A percentile compares a stretch with the other conserved stretches of the same genome.
Evolutionary conservation across 2,329 filamentous ascomycete genomes (phyloP).

Genomic region (Ophiocordyceps robertsii): DNA sequence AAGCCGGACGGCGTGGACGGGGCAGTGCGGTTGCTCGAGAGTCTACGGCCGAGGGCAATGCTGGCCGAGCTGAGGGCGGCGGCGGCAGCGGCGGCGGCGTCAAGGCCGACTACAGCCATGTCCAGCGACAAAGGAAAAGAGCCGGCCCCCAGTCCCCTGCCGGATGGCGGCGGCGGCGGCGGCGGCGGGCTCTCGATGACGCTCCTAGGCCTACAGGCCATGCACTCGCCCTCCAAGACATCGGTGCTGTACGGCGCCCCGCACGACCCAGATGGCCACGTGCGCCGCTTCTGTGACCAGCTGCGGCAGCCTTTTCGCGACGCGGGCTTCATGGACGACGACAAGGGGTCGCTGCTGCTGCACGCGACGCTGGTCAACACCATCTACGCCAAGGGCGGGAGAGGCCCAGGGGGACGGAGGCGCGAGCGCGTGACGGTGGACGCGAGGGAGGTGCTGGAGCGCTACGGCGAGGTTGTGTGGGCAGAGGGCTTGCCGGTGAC

Average conservation of each 20-base stretch:
- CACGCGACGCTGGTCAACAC: conserved; percentile 85
- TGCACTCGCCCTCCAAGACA: conserved; percentile 43
- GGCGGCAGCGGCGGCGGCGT: conserved; percentile 6
- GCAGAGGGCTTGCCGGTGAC: conserved; percentile 54
- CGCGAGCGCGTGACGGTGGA: conserved; percentile 35
- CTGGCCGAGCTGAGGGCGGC: conserved; percentile 16
- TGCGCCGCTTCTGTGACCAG: conserved; percentile 44
- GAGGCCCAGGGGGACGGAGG: conserved; percentile 14
- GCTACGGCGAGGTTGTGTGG: conserved; percentile 57
- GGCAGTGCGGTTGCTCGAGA: conserved; percentile 25
- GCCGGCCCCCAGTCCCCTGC: too few relatives aligned
- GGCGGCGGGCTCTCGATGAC: conserved; percentile 25
- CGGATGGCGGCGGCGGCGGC: conserved; percentile 2
- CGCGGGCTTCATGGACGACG: conserved; percentile 43
- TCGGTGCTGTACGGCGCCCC: conserved; percentile 55
- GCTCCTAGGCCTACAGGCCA: conserved; percentile 43
- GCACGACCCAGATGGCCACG: conserved; percentile 31
- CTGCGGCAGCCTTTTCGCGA: conserved; percentile 41
- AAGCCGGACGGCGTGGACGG: conserved; percentile 29
- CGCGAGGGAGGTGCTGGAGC: conserved; percentile 38
- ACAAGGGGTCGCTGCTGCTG: conserved; percentile 48
- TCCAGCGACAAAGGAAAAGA: not conserved
- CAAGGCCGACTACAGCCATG: not conserved
- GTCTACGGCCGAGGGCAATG: conserved; percentile 24
- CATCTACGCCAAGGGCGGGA: conserved; percentile 47